phyloP scores from a whole-genome alignment of 2,329 filamentous ascomycete genomes.

The Aureobasidium sp. region DNA sequence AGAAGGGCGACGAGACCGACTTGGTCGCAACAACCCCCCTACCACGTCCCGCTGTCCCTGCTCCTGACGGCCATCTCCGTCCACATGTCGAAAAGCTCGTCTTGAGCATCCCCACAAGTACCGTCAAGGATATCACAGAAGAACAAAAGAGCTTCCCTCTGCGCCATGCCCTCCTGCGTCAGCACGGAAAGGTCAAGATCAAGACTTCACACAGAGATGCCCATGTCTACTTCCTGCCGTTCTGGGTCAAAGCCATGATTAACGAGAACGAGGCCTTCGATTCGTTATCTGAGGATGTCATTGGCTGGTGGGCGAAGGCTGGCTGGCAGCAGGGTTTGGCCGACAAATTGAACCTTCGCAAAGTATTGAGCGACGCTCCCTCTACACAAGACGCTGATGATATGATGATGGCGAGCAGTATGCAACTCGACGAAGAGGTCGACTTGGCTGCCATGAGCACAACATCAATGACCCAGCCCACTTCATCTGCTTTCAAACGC shows the following conservation, averaged over 20 bases:
- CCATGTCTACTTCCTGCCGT: slow-evolving; percentile 89
- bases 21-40: slow-evolving; percentile 75
- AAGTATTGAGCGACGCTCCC: slow-evolving; percentile 49
- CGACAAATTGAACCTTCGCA: slow-evolving; percentile 65
- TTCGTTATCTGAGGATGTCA: slow-evolving; percentile 80
- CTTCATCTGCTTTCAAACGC: slow-evolving; percentile 12
- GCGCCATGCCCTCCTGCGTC: slow-evolving; percentile 65
- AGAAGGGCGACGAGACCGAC: slow-evolving; percentile 89
- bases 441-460: slow-evolving; percentile 19
- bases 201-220: slow-evolving; percentile 80
- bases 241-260: slow-evolving; percentile 82
- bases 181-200: slow-evolving; percentile 69
- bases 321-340: slow-evolving; percentile 78
- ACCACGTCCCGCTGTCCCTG: slow-evolving; percentile 47
- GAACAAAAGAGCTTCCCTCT: slow-evolving; percentile 65
- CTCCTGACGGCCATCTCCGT: slow-evolving; percentile 57
- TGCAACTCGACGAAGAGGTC: slow-evolving; percentile 19
- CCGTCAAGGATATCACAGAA: slow-evolving; percentile 73
- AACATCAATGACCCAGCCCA: slow-evolving; percentile 3
- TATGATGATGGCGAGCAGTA: slow-evolving; percentile 19
- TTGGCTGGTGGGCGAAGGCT: slow-evolving; percentile 94
- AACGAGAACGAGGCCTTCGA: slow-evolving; percentile 72
- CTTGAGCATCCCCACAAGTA: slow-evolving; percentile 82
- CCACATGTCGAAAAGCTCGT: slow-evolving; percentile 67
- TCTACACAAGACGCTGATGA: slow-evolving; percentile 21